Conservation (phyloP, 139 green algal genomes). For the Tetraselmis chui region DNA sequence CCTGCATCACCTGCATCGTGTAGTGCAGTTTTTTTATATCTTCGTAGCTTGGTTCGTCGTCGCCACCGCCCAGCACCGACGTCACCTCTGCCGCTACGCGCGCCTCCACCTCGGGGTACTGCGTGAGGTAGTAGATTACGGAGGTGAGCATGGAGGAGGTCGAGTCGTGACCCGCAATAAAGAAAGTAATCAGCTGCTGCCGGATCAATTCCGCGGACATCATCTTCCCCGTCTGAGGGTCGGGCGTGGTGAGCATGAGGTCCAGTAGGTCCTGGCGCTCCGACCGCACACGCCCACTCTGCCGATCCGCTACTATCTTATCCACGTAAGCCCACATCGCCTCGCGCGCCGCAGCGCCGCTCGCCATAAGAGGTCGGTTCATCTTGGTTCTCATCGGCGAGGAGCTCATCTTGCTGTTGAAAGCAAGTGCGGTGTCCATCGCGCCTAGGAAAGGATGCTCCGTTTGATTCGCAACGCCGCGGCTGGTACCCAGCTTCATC, state of each 20-base stretch:
- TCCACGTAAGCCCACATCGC: neutral
- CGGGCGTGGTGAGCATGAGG: neutral
- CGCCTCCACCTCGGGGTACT: slow-evolving; percentile 6
- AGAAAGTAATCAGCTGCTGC: slow-evolving; percentile 4
- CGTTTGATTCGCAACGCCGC: neutral
- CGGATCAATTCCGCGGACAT: neutral
- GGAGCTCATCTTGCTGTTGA: neutral
- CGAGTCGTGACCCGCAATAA: slow-evolving; percentile 12
- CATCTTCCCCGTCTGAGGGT: neutral
- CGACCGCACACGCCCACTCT: too few relatives aligned
- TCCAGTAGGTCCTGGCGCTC: slow-evolving; percentile 9
- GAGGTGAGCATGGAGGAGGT: slow-evolving; percentile 4
- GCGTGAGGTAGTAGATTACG: slow-evolving; percentile 6
- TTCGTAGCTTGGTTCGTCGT: slow-evolving; percentile 9
- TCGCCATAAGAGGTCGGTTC: neutral
- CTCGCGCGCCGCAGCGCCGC: slow-evolving; percentile 3
- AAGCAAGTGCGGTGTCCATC: neutral
- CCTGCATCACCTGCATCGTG: slow-evolving; percentile 18
- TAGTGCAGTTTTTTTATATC: slow-evolving; percentile 19
- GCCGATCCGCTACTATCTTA: neutral
- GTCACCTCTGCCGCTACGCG: neutral
- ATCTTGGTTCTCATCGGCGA: neutral
- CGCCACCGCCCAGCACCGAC: slow-evolving; percentile 10
- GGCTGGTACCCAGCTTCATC: neutral
- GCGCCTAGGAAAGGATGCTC: neutral